Evolutionary conservation across 2,329 filamentous ascomycete species (phyloP).

Genomic region (Neonectria hederae): DNA sequence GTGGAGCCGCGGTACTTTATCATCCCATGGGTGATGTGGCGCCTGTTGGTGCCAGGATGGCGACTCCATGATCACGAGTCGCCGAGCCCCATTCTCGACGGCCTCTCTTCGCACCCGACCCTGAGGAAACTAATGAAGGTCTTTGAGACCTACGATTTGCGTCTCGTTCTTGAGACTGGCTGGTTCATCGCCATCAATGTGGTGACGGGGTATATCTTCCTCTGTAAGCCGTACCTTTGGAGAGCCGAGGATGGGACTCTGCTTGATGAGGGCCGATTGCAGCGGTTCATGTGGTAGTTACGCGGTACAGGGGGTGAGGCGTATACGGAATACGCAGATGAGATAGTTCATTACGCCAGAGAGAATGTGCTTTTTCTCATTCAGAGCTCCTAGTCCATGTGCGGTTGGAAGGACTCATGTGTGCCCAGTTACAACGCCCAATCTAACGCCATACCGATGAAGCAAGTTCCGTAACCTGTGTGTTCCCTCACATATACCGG

Average conservation of each 20-base stretch:
- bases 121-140: conserved; percentile 9
- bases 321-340: neutral
- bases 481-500: conserved; percentile 8
- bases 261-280: conserved; percentile 65
- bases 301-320: neutral
- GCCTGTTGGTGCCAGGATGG: conserved; percentile 76
- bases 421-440: neutral
- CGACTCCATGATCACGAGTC: conserved; percentile 34
- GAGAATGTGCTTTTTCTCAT: conserved; percentile 27
- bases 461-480: conserved; percentile 5
- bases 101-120: conserved; percentile 9
- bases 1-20: conserved; percentile 98
- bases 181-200: conserved; percentile 76
- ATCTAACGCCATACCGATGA: conserved; percentile 23
- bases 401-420: conserved; percentile 8
- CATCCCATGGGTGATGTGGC: conserved; percentile 93
- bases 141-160: conserved; percentile 52
- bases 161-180: conserved; percentile 67
- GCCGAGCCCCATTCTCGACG: neutral
- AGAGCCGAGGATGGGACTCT: conserved; percentile 58
- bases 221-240: conserved; percentile 76
- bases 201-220: conserved; percentile 75
- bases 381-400: conserved; percentile 21
- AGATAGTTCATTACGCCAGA: neutral
- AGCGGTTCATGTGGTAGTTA: conserved; percentile 85